These are phyloP conservation scores for Macrotyloma uniflorum DNA, from an alignment of 306 rosid species.

Conservation along the genomic window DNA sequence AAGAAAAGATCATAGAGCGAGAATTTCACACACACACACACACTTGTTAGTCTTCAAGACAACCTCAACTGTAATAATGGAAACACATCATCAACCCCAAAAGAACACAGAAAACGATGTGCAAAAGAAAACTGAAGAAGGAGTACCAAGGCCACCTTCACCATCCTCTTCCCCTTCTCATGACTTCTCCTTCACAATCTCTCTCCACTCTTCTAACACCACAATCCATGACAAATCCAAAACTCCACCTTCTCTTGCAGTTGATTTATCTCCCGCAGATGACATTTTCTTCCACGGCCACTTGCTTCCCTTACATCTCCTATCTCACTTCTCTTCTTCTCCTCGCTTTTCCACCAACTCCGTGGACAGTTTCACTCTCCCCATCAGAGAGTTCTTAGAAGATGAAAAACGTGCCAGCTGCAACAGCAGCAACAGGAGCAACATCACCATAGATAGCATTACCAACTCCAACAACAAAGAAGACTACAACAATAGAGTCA, in stretches of 20 bases:
- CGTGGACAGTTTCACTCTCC: constrained; percentile 69
- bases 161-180: constrained; percentile 87
- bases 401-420: constrained; percentile 36
- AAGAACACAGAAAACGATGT: constrained; percentile 47
- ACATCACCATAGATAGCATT: constrained; percentile 23
- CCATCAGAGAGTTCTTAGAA: constrained; percentile 45
- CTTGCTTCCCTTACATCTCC: constrained; percentile 86
- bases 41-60: constrained; percentile 35
- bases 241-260: constrained; percentile 57
- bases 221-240: constrained; percentile 51
- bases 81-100: constrained; percentile 49
- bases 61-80: constrained; percentile 60
- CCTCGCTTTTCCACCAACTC: constrained; percentile 82
- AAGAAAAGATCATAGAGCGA: constrained; percentile 26
- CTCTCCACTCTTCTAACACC: constrained; percentile 67
- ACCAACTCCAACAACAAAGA: constrained; percentile 28
- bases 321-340: constrained; percentile 80
- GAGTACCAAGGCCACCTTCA: constrained; percentile 39
- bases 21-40: constrained; percentile 34
- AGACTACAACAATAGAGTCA: constrained; percentile 24
- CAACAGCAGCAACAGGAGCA: constrained; percentile 41
- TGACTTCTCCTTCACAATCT: constrained; percentile 92
- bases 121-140: constrained; percentile 33
- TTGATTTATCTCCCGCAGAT: constrained; percentile 92
- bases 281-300: constrained; percentile 99